A percentile compares a stretch with the other conserved stretches of the same genome.
Conservation (phyloP, 805 yeast genomes). For the Monosporozyma unispora region DNA sequence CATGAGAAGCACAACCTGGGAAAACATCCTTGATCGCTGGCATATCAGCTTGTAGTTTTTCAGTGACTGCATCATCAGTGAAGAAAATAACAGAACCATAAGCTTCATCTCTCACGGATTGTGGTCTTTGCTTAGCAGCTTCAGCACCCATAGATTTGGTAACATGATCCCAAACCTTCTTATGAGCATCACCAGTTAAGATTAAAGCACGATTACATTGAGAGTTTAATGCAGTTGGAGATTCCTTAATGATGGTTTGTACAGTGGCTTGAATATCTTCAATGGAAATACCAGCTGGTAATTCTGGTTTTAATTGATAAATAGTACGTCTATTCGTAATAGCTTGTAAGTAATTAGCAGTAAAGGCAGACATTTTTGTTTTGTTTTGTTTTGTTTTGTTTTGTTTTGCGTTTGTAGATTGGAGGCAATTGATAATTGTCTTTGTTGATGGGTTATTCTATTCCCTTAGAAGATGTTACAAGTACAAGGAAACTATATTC, state of each 20-base stretch:
- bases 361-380: constrained; percentile 11
- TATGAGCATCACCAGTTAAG: constrained; percentile 38
- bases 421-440: neutral
- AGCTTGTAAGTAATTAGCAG: constrained; percentile 26
- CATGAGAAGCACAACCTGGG: constrained; percentile 41
- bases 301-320: constrained; percentile 37
- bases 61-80: constrained; percentile 35
- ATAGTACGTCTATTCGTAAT: constrained; percentile 39
- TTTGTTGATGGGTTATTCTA: neutral
- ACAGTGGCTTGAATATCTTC: constrained; percentile 35
- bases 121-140: constrained; percentile 34
- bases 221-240: constrained; percentile 46
- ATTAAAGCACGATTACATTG: constrained; percentile 43
- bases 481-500: neutral
- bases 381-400: neutral
- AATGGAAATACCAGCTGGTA: constrained; percentile 36
- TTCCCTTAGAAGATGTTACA: neutral
- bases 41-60: constrained; percentile 35
- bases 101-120: constrained; percentile 37
- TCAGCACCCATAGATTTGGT: constrained; percentile 32
- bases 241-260: constrained; percentile 37
- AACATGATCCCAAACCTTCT: constrained; percentile 38
- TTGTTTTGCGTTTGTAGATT: neutral
- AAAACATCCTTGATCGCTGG: constrained; percentile 37
- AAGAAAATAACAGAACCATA: constrained; percentile 44